Evolutionary conservation across 331 rosid genomes (phyloP), one percentile per base, ranked within the genome.

Genomic region (Saraca asoca): DNA sequence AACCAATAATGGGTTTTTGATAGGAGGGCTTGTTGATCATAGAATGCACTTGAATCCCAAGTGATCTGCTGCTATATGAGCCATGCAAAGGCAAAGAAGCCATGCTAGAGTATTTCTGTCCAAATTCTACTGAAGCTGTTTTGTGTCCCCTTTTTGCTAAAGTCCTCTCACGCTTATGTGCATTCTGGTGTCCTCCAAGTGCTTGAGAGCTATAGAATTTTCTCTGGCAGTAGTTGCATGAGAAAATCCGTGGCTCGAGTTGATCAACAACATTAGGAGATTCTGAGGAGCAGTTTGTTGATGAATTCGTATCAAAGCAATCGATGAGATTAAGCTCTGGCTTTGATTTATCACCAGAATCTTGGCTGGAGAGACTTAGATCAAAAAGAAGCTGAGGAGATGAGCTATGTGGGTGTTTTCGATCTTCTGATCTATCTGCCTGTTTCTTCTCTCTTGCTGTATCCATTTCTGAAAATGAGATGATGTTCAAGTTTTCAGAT

Each of bases 101-200:
- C 87, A 92, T 69, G 74, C 82, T 83, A 0, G 92, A 69, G 73
- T 72, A 87, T 55, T 82, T 72, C 37, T 66, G 71, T 50, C 78
- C 82, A 60, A 73, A 84, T 39, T 61, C 70, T 33, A 51, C 51
- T 10, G 84, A 65, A 63, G 69, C 67, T 38, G 61, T 9, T 65
- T 46, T 85, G 51, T 58, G 72, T 35, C 85, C 79, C 70, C 85
- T 80, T 64, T 91, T 89, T 0, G 87, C 92, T 3, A 87, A 62
- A 19, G 79, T 91, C 58, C 98, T 85, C 76, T 91, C 95, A 31
- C 98, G 79, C 44, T 86, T 91, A 35, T 91, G 95, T 14, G 98
- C 98, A 78, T 91, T 91, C 66, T 91, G 98, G 80, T 91, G 98
- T 29, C 98, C 98, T 9, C 98, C 98, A 45, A 91, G 98, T 24